A percentile compares a stretch with the other conserved stretches of the same genome.
Conservation (phyloP, 306 rosid species). For the Ochetophila trinervis region DNA sequence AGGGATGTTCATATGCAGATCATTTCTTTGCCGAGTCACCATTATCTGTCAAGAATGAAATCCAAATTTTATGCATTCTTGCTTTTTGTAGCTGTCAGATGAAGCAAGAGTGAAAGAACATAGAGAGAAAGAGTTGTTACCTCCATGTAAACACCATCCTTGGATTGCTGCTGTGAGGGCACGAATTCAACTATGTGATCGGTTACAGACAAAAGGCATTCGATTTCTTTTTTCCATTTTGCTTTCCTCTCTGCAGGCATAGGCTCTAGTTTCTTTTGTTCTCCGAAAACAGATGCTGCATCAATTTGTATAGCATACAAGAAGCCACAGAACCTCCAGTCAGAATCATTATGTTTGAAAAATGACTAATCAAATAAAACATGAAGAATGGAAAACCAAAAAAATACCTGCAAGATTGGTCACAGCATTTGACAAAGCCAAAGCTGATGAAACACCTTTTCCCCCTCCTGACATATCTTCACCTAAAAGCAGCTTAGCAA, state of each 20-base stretch:
- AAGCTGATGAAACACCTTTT: conserved; percentile 92
- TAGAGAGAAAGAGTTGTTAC: conserved; percentile 28
- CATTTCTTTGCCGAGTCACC: conserved; percentile 84
- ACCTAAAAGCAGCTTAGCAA: conserved; percentile 85
- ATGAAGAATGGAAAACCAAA: not conserved
- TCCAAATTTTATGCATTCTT: not conserved
- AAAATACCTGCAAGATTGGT: conserved; percentile 82
- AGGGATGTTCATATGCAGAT: conserved; percentile 79
- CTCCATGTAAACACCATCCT: conserved; percentile 83
- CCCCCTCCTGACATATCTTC: conserved; percentile 99
- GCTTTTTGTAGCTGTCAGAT: not conserved
- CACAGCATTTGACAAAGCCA: conserved; percentile 88
- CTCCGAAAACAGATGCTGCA: conserved; percentile 90
- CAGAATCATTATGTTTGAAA: not conserved
- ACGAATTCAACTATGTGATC: conserved; percentile 87
- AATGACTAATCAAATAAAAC: not conserved
- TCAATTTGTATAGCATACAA: conserved; percentile 8
- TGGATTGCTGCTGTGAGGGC: conserved; percentile 63
- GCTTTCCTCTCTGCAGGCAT: conserved; percentile 60
- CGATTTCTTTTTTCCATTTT: conserved; percentile 86
- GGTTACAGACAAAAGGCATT: conserved; percentile 84
- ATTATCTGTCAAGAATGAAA: conserved; percentile 52
- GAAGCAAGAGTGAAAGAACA: not conserved
- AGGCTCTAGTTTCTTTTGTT: conserved; percentile 66
- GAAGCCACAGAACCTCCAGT: not conserved